Evolutionary conservation across 2,329 filamentous ascomycete species (phyloP), one percentile per base, ranked within the genome.

Genomic region (Claviceps digitariae): DNA sequence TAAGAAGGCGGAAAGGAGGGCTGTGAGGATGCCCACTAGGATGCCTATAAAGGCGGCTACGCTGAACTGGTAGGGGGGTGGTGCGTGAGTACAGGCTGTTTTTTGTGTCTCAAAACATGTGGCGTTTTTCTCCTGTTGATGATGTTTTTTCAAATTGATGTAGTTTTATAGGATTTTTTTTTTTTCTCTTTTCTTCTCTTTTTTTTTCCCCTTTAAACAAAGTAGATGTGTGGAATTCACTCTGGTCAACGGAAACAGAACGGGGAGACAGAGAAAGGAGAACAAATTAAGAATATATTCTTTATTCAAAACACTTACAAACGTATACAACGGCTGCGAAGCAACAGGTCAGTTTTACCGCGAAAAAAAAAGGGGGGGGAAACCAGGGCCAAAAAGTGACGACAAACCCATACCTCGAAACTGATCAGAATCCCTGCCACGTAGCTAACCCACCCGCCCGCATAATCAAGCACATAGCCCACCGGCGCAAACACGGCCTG

Each of bases 31-130:
- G 51, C 86, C 87, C 29, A 82, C 71, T 12, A 79, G 50, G 51
- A 83, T 68, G n/a, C 87, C 87, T 51, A 88, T 73, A 20, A 86
- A 66, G 34, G 79, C 75, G 8, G 86, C 87, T 25, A 82, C 76
- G 49, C 81, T 82, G 48, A 90, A 72, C 72, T 74, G 9, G 15
- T 20, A 44, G 10, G 21, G 21, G 53, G 4, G 21, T 25, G 45
- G 8, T n/a, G 43, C 12, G 48, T 29, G 31, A 29, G 25, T 29
- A 27, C n/a, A n/a, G n/a, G n/a, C n/a, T n/a, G n/a, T n/a, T n/a
- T n/a, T n/a, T n/a, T n/a, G n/a, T n/a, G n/a, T n/a, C n/a, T n/a
- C n/a, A n/a, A n/a, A n/a, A n/a, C n/a, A n/a, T n/a, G n/a, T n/a
- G n/a, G n/a, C n/a, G n/a, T n/a, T n/a, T n/a, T n/a, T n/a, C n/a